These are phyloP conservation scores for Cladosporium halotolerans DNA, from an alignment of 2,329 filamentous ascomycete species.

Conservation along the genomic window DNA sequence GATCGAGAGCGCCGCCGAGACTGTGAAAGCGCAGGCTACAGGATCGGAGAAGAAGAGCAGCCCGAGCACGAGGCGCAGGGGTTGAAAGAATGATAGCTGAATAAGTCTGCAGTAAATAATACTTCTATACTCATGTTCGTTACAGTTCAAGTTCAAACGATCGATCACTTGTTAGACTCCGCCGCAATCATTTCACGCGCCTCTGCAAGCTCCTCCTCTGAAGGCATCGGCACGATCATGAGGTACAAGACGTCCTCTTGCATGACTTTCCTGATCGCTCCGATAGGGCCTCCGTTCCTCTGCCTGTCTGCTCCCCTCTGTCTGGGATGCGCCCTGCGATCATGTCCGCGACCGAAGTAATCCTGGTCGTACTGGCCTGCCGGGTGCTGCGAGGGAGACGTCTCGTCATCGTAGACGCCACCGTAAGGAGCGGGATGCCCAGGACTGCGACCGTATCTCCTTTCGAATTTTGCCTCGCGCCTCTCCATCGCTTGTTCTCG, in stretches of 20 bases:
- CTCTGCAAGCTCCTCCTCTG: slow-evolving; percentile 36
- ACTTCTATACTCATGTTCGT: background rate
- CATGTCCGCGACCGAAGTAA: background rate
- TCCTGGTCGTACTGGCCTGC: background rate
- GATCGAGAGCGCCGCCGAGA: slow-evolving; percentile 15
- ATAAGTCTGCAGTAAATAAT: background rate
- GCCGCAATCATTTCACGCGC: slow-evolving; percentile 16
- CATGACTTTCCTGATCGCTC: slow-evolving; percentile 17
- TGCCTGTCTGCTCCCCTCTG: background rate
- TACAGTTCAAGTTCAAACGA: background rate
- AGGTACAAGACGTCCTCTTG: slow-evolving; percentile 44
- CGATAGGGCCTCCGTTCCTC: slow-evolving; percentile 4
- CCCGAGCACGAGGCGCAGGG: slow-evolving; percentile 51
- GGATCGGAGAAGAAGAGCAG: slow-evolving; percentile 43
- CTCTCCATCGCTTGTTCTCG: slow-evolving; percentile 13
- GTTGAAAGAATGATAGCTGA: slow-evolving; percentile 28
- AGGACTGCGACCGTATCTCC: slow-evolving; percentile 7
- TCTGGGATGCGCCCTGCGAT: background rate
- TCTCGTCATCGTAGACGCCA: background rate
- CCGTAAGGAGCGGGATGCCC: background rate
- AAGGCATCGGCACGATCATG: slow-evolving; percentile 47
- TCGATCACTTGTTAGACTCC: slow-evolving; percentile 2
- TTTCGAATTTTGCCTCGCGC: slow-evolving; percentile 11
- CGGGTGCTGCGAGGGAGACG: background rate
- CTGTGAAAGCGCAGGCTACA: slow-evolving; percentile 27